phyloP scores from a whole-genome alignment of 2,329 filamentous ascomycete species.

The Botryosphaeria agaves region DNA sequence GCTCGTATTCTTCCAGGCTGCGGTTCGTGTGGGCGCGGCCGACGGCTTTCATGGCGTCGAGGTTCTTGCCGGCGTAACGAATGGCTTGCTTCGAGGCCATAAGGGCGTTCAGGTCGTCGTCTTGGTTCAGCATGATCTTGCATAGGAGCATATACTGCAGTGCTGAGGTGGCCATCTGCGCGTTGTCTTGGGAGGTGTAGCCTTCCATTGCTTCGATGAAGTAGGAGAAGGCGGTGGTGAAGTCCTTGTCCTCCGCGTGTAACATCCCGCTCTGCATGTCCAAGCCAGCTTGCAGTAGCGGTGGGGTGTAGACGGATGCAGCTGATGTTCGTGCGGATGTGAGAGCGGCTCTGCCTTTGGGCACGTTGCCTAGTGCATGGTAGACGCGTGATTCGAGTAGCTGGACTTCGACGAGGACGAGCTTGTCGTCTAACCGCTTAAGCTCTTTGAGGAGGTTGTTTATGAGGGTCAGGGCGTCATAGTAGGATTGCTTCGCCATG shows the following conservation, averaged over 20 bases:
- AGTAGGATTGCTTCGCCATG: slow-evolving; percentile 96
- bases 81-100: slow-evolving; percentile 93
- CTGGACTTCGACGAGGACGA: slow-evolving; percentile 94
- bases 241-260: slow-evolving; percentile 96
- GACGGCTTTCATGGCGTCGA: slow-evolving; percentile 98
- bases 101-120: slow-evolving; percentile 87
- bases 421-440: slow-evolving; percentile 95
- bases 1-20: slow-evolving; percentile 93
- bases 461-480: slow-evolving; percentile 91
- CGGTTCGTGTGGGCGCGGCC: slow-evolving; percentile 90
- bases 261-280: slow-evolving; percentile 99
- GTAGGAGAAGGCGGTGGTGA: slow-evolving; percentile 97
- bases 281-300: slow-evolving; percentile 82
- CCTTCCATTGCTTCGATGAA: slow-evolving; percentile 98
- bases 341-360: slow-evolving; percentile 86
- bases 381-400: slow-evolving; percentile 93
- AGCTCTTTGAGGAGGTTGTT: slow-evolving; percentile 91
- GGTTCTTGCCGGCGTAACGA: slow-evolving; percentile 86
- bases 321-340: slow-evolving; percentile 90
- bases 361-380: slow-evolving; percentile 89
- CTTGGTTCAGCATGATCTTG: slow-evolving; percentile 98
- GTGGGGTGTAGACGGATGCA: slow-evolving; percentile 92
- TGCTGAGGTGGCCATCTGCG: slow-evolving; percentile 79
- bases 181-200: slow-evolving; percentile 84
- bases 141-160: slow-evolving; percentile 99